phyloP scores from a whole-genome alignment of 2,329 filamentous ascomycete genomes.

The Colletotrichum endophyticum region DNA sequence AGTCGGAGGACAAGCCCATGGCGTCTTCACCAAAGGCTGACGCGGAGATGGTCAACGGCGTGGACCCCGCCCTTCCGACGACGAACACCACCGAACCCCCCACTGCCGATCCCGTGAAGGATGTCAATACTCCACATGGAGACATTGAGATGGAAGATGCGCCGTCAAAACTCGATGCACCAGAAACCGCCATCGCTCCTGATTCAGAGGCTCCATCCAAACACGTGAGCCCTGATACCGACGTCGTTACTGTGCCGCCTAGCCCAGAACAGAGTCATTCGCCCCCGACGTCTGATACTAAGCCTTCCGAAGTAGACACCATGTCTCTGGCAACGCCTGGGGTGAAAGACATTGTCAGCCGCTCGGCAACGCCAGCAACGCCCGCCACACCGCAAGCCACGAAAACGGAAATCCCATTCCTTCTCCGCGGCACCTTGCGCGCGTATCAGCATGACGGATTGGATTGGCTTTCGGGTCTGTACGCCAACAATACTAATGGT shows the following conservation, averaged over 20 bases:
- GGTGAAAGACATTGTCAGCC: slow-evolving; percentile 29
- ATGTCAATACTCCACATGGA: slow-evolving; percentile 20
- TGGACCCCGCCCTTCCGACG: not conserved
- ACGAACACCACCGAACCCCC: not conserved
- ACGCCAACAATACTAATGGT: slow-evolving; percentile 91
- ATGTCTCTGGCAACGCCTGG: slow-evolving; percentile 24
- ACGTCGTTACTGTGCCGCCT: slow-evolving; percentile 44
- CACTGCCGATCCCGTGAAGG: not conserved
- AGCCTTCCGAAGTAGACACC: slow-evolving; percentile 54
- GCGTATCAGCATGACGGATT: slow-evolving; percentile 98
- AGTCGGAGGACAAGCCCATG: not conserved
- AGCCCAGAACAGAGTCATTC: slow-evolving; percentile 53
- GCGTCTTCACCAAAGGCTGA: not conserved
- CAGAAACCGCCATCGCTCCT: slow-evolving; percentile 27
- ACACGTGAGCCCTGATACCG: slow-evolving; percentile 45
- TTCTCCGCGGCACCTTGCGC: slow-evolving; percentile 86
- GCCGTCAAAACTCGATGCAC: not conserved
- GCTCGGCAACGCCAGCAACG: slow-evolving; percentile 36
- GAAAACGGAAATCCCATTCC: slow-evolving; percentile 78
- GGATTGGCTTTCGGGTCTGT: slow-evolving; percentile 94
- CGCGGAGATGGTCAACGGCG: not conserved
- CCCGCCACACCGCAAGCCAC: slow-evolving; percentile 34
- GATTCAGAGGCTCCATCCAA: slow-evolving; percentile 27
- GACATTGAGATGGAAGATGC: slow-evolving; percentile 40
- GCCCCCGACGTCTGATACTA: slow-evolving; percentile 54